Base-by-base conservation (phyloP, 352 stramenopile species). In the Blastocystis sp. region DNA sequence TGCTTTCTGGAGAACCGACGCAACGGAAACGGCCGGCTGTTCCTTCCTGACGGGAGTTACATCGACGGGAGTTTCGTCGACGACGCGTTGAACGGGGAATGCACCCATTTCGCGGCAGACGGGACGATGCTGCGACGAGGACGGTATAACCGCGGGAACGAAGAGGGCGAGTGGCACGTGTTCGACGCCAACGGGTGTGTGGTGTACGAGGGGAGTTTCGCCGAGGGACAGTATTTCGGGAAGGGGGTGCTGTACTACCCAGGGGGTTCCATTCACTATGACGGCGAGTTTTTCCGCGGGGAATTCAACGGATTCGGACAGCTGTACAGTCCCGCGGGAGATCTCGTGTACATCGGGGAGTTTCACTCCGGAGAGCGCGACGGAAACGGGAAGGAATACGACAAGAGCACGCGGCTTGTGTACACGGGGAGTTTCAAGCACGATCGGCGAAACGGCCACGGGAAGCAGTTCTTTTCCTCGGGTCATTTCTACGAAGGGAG, bases 401-500 rank as follows among this genome's bases (percentile, higher is more conserved):
- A 43, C n/a, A 3, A 81, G 11, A 42, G 40, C 19, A 81, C 71
- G 11, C 11, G n/a, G 21, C 48, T 81, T 0, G n/a, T 81, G 10
- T 81, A 81, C 42, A 17, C 48, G 7, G 71, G 71, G 28, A 59
- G 24, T 52, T 81, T 81, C 34, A n/a, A 63, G 9, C 24, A 81
- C 9, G 71, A 59, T 9, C 17, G 38, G 45, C 42, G 71, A 24
- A 52, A 81, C 61, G 71, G 71, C 1, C 45, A 64, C 38, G 71
- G 71, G 3, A 81, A 81, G 10, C n/a, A 66, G 6, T 81, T 81
- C 45, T 81, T 68, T 64, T 81, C 71, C 38, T 7, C 42, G 19
- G 71, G 71, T n/a, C 71, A 81, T 40, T 81, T 48, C 28, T 81
- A 81, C 43, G 71, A 81, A 66, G 71, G 71, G 3, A 66, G 38